phyloP scores from a whole-genome alignment of 805 yeast species.

The Barnettozyma wickerhamii region DNA sequence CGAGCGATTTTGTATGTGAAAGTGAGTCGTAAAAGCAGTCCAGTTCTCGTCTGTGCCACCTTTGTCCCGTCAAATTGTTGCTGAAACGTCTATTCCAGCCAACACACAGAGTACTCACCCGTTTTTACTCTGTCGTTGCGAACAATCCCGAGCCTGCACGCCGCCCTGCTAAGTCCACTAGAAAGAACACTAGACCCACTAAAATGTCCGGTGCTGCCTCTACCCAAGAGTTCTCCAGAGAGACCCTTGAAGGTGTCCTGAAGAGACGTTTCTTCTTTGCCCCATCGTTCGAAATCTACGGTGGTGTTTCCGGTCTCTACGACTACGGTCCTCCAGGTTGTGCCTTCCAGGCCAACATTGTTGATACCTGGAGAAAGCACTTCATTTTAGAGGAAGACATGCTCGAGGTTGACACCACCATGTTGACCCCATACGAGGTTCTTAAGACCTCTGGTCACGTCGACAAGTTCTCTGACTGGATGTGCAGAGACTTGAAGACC shows the following conservation, averaged over 20 bases:
- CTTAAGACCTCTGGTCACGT: conserved; percentile 99
- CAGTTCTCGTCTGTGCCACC: not conserved
- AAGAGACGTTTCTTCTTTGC: conserved; percentile 97
- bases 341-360: conserved; percentile 92
- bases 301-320: conserved; percentile 96
- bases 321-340: conserved; percentile 99
- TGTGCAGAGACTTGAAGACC: conserved; percentile 92
- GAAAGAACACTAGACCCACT: conserved; percentile 6
- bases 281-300: conserved; percentile 95
- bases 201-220: conserved; percentile 25
- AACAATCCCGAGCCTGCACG: not conserved
- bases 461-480: conserved; percentile 98
- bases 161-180: not conserved
- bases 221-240: conserved; percentile 64
- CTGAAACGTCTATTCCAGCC: not conserved
- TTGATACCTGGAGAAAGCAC: conserved; percentile 97
- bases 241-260: conserved; percentile 80
- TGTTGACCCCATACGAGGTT: conserved; percentile 97
- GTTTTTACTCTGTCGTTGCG: not conserved
- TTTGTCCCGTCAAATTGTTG: conserved; percentile 2
- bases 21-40: too few species aligned
- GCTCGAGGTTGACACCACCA: conserved; percentile 97
- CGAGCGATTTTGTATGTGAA: too few species aligned
- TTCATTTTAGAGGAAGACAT: conserved; percentile 96
- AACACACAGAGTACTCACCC: not conserved